These are phyloP conservation scores for Sungouiozyma ichnusensis DNA, from an alignment of 805 yeast species.

Conservation along the genomic window DNA sequence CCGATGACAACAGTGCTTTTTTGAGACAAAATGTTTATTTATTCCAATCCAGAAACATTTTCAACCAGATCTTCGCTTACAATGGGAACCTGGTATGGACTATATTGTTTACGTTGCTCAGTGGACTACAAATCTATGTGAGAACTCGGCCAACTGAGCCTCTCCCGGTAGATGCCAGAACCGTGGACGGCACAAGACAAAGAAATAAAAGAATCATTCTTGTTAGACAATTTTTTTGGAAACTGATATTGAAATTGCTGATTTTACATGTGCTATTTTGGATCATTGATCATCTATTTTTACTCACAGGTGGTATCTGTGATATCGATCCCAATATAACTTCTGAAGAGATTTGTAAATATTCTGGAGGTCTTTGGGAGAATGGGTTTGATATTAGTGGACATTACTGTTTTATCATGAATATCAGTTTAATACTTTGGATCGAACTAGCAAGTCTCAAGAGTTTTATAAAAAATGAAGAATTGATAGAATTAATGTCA, in stretches of 20 bases:
- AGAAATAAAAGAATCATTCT: constrained; percentile 1
- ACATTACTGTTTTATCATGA: constrained; percentile 38
- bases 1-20: constrained; percentile 12
- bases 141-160: constrained; percentile 5
- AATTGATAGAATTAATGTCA: constrained; percentile 4
- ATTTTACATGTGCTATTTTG: constrained; percentile 18
- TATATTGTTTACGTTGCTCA: constrained; percentile 16
- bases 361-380: constrained; percentile 32
- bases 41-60: constrained; percentile 18
- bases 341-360: constrained; percentile 28
- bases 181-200: neutral
- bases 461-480: constrained; percentile 7
- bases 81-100: constrained; percentile 27
- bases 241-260: constrained; percentile 18
- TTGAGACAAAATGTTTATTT: constrained; percentile 15
- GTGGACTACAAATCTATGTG: constrained; percentile 12
- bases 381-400: constrained; percentile 47
- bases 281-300: constrained; percentile 27
- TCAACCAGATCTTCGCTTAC: constrained; percentile 30
- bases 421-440: constrained; percentile 35
- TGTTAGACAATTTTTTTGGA: constrained; percentile 17
- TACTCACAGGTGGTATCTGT: constrained; percentile 30
- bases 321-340: constrained; percentile 10
- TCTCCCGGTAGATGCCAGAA: constrained; percentile 10
- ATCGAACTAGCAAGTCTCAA: constrained; percentile 21